A percentile compares a stretch with the other conserved stretches of the same genome.
These are phyloP conservation scores for Ophiostoma ulmi DNA, from an alignment of 2,329 filamentous ascomycete species.

Conservation along the genomic window DNA sequence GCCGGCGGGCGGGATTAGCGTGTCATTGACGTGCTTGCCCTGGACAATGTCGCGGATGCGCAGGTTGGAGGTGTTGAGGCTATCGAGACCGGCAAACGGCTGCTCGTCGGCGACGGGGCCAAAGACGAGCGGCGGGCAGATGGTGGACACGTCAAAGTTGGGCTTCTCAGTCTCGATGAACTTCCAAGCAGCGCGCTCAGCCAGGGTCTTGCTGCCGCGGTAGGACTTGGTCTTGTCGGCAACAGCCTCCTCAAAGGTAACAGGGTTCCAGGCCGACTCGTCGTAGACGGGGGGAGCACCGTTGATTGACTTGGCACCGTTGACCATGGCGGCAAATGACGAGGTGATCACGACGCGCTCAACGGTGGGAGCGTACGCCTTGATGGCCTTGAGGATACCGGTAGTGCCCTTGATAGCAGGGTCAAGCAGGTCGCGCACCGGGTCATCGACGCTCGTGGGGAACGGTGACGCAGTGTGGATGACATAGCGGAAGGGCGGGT, in stretches of 20 bases:
- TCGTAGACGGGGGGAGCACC: conserved; percentile 34
- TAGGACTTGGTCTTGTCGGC: conserved; percentile 40
- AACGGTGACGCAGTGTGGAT: conserved; percentile 17
- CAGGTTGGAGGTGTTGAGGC: conserved; percentile 18
- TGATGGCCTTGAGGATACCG: conserved; percentile 13
- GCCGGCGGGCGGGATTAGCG: background rate
- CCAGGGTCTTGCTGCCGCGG: conserved; percentile 50
- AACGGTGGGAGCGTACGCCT: conserved; percentile 29
- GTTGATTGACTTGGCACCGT: conserved; percentile 28
- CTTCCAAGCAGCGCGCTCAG: conserved; percentile 50
- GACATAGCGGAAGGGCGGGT: conserved; percentile 12
- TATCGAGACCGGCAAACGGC: conserved; percentile 1
- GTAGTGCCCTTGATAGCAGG: conserved; percentile 16
- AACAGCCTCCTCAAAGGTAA: conserved; percentile 39
- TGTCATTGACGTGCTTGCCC: conserved; percentile 4
- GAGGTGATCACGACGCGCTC: conserved; percentile 31
- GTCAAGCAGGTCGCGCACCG: conserved; percentile 12
- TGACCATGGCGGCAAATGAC: conserved; percentile 25
- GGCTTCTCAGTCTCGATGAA: conserved; percentile 41
- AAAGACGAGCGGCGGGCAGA: conserved; percentile 23
- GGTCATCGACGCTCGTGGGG: conserved; percentile 11
- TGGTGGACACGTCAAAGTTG: conserved; percentile 43
- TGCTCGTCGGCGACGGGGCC: conserved; percentile 21
- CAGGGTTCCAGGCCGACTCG: conserved; percentile 51
- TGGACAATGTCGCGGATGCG: conserved; percentile 10